Percentiles rank a stretch among this genome's conserved stretches.
Conservation (phyloP, 495 filamentous ascomycete species). For the Podospora didyma region DNA sequence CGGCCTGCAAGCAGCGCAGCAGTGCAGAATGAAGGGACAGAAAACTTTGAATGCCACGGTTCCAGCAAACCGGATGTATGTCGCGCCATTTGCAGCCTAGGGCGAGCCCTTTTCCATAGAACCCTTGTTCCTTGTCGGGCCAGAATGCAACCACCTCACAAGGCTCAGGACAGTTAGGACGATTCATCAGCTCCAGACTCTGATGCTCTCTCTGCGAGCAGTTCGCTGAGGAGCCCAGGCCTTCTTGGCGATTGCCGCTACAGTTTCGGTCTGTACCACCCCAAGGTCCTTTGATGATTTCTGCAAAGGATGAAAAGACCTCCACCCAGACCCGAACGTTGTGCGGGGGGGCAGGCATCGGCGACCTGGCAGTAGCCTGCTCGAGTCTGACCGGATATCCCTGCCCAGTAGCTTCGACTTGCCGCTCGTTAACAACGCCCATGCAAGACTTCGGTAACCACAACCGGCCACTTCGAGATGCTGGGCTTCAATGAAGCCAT, state of each 20-base stretch:
- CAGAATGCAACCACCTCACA: conserved; percentile 1
- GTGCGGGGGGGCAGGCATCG: not conserved
- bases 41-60: not conserved
- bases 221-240: too few species aligned
- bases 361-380: not conserved
- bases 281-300: too few species aligned
- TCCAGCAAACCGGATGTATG: conserved; percentile 3
- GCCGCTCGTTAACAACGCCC: too few species aligned
- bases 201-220: too few species aligned
- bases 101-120: not conserved
- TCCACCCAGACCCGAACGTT: not conserved
- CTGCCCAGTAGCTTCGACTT: too few species aligned
- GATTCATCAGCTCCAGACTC: too few species aligned
- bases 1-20: too few species aligned
- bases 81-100: conserved; percentile 5
- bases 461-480: too few species aligned
- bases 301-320: not conserved
- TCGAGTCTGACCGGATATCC: too few species aligned
- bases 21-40: not conserved
- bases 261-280: not conserved
- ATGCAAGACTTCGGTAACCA: too few species aligned
- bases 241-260: not conserved
- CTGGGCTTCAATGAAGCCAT: too few species aligned
- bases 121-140: not conserved
- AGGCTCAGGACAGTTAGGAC: too few species aligned